These are phyloP conservation scores for Clitocybe nebularis DNA, from an alignment of 1,284 basidiomycete species.

Conservation along the genomic window DNA sequence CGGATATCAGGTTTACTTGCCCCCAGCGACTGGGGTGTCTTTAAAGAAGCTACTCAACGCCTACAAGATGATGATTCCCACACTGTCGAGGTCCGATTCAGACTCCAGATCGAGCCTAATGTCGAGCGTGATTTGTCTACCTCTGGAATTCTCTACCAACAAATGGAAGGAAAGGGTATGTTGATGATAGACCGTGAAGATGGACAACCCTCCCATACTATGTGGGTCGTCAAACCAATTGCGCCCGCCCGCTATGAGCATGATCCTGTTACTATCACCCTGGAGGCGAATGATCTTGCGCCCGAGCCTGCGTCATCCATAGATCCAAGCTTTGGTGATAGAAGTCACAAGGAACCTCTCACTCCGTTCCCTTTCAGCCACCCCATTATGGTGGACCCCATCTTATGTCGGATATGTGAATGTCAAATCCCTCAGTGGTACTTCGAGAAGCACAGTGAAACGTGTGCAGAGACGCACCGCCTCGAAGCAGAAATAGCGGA, in stretches of 20 bases:
- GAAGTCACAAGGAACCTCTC: conserved; percentile 38
- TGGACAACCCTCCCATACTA: conserved; percentile 88
- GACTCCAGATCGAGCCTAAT: conserved; percentile 69
- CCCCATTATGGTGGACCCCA: conserved; percentile 79
- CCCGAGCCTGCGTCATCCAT: conserved; percentile 40
- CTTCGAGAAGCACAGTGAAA: conserved; percentile 99
- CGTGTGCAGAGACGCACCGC: conserved; percentile 94
- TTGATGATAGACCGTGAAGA: conserved; percentile 92
- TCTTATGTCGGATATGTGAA: conserved; percentile 98
- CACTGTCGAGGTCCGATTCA: conserved; percentile 91
- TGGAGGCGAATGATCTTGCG: conserved; percentile 53
- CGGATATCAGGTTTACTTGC: conserved; percentile 84
- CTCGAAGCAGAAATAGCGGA: conserved; percentile 94
- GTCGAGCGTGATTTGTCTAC: conserved; percentile 50
- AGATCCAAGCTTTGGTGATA: conserved; percentile 26
- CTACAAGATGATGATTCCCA: conserved; percentile 91
- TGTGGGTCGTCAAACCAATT: conserved; percentile 98
- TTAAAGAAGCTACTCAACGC: conserved; percentile 83
- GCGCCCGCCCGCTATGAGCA: conserved; percentile 63
- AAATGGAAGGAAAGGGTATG: conserved; percentile 99
- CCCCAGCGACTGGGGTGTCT: conserved; percentile 81
- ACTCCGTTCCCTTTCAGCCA: conserved; percentile 71
- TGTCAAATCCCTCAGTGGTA: conserved; percentile 97
- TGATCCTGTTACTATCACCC: conserved; percentile 50
- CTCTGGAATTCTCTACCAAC: conserved; percentile 66